phyloP scores from a whole-genome alignment of 2,329 filamentous ascomycete genomes.

The Pseudogymnoascus sp. region DNA sequence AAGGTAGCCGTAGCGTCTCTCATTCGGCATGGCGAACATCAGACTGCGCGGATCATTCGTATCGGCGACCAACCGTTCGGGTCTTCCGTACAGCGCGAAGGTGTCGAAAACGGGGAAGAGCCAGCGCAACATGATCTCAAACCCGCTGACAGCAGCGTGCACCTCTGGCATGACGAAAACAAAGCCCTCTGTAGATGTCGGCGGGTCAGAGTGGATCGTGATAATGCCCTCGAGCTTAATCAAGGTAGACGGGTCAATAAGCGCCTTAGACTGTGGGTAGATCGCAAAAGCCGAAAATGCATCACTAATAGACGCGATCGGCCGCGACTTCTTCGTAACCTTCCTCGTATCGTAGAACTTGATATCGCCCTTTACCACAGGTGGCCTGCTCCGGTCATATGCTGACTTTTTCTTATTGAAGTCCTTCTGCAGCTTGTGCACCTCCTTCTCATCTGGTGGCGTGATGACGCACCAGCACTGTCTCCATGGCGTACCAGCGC shows the following conservation, averaged over 20 bases:
- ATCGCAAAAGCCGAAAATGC: constrained; percentile 91
- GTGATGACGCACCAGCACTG: constrained; percentile 94
- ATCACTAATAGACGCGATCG: constrained; percentile 85
- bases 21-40: constrained; percentile 96
- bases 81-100: constrained; percentile 84
- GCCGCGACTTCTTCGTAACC: constrained; percentile 82
- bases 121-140: constrained; percentile 90
- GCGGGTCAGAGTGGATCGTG: constrained; percentile 71
- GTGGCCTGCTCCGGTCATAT: constrained; percentile 64
- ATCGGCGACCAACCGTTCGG: constrained; percentile 77
- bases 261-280: constrained; percentile 85
- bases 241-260: constrained; percentile 90
- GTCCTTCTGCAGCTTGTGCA: constrained; percentile 72
- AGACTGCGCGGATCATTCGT: constrained; percentile 77
- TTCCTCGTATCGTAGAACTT: constrained; percentile 90
- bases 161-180: constrained; percentile 97
- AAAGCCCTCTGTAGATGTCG: constrained; percentile 78
- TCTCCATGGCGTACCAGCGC: constrained; percentile 90
- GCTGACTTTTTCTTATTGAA: constrained; percentile 72
- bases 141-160: constrained; percentile 82
- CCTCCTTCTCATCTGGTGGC: constrained; percentile 89
- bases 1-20: constrained; percentile 80
- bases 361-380: constrained; percentile 74
- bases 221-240: constrained; percentile 90
- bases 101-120: constrained; percentile 92